Percentiles rank a stretch among this genome's conserved stretches.
Evolutionary conservation across 352 stramenopile genomes (phyloP).

Genomic region (Phytophthora ohioensis): DNA sequence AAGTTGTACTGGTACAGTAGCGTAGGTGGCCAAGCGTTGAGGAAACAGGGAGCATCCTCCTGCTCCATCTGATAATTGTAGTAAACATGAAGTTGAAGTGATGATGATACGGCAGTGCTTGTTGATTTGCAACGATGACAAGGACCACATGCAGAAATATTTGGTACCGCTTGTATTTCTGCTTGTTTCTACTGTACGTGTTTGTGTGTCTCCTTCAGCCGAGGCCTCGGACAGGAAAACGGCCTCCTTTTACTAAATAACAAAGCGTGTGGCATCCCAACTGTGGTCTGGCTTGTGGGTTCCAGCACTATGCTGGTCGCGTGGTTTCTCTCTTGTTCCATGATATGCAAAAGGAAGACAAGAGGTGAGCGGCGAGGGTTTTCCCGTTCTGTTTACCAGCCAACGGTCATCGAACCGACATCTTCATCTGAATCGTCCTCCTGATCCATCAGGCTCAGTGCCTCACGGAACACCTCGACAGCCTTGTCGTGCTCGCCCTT

Average conservation of each 20-base stretch:
- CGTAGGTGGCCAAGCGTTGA: slow-evolving; percentile 16
- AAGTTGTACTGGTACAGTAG: not conserved
- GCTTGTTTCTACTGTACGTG: slow-evolving; percentile 46
- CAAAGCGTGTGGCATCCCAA: slow-evolving; percentile 32
- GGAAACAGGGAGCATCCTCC: not conserved
- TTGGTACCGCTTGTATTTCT: slow-evolving; percentile 39
- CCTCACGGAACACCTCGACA: slow-evolving; percentile 80
- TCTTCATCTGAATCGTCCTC: slow-evolving; percentile 81
- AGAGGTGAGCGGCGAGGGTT: not conserved
- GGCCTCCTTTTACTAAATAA: slow-evolving; percentile 48
- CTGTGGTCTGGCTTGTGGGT: slow-evolving; percentile 6
- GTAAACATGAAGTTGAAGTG: slow-evolving; percentile 20
- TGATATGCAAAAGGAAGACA: slow-evolving; percentile 14
- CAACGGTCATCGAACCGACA: slow-evolving; percentile 81
- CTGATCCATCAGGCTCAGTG: slow-evolving; percentile 72
- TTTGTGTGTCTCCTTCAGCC: slow-evolving; percentile 25
- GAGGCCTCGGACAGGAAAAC: slow-evolving; percentile 32
- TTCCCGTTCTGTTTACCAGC: slow-evolving; percentile 52
- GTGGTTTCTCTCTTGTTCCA: slow-evolving; percentile 15
- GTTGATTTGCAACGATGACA: not conserved
- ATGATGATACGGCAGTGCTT: not conserved
- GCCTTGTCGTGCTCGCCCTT: slow-evolving; percentile 82
- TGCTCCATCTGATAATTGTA: slow-evolving; percentile 4
- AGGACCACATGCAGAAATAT: slow-evolving; percentile 2
- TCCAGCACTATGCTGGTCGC: slow-evolving; percentile 36